These are phyloP conservation scores for Pythium graminicola DNA, from an alignment of 352 stramenopile species.

Conservation along the genomic window DNA sequence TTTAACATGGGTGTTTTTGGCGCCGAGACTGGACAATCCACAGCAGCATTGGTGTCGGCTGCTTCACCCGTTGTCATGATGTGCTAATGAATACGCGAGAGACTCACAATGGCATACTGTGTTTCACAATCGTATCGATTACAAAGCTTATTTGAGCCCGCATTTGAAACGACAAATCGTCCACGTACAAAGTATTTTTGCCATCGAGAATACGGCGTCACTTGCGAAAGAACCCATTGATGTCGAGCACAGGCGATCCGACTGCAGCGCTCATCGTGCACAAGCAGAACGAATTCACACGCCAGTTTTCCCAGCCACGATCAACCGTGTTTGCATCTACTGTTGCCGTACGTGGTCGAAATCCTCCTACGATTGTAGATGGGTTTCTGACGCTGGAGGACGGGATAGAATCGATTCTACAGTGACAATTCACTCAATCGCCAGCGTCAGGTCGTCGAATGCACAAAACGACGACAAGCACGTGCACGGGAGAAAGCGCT, in stretches of 20 bases:
- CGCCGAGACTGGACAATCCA: too few species aligned
- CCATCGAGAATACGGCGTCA: not conserved
- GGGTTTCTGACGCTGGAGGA: not conserved
- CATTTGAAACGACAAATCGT: too few species aligned
- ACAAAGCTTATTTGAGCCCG: too few species aligned
- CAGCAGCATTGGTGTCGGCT: too few species aligned
- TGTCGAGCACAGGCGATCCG: slow-evolving; percentile 1
- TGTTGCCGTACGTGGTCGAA: slow-evolving; percentile 16
- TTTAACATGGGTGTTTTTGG: not conserved
- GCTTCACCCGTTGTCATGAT: too few species aligned
- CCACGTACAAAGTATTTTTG: slow-evolving; percentile 20
- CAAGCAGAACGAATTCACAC: slow-evolving; percentile 23
- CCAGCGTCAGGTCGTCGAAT: slow-evolving; percentile 48
- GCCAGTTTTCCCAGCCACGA: slow-evolving; percentile 14
- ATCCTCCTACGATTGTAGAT: not conserved
- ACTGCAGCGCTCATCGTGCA: slow-evolving; percentile 22
- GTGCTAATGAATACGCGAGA: too few species aligned
- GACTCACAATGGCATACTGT: too few species aligned
- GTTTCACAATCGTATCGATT: too few species aligned
- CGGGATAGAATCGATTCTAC: slow-evolving; percentile 61
- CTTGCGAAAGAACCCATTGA: not conserved
- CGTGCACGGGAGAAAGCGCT: slow-evolving; percentile 40
- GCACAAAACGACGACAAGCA: slow-evolving; percentile 47
- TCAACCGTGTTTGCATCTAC: slow-evolving; percentile 19
- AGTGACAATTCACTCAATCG: slow-evolving; percentile 59